Conservation (phyloP, 345 rosid species). For the Pugionium dolabratum region DNA sequence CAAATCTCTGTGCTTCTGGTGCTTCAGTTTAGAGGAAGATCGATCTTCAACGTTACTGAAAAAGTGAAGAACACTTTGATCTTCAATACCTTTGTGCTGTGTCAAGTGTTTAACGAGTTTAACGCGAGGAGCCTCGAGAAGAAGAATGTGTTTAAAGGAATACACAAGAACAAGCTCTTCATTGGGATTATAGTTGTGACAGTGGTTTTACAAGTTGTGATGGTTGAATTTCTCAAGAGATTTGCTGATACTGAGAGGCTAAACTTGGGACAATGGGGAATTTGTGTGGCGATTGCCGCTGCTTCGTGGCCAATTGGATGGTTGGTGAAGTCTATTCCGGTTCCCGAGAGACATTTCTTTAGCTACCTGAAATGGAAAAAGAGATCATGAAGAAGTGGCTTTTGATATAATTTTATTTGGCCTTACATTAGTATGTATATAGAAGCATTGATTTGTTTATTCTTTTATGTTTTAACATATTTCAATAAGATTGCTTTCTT, state of each 20-base stretch:
- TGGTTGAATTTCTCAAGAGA: conserved; percentile 71
- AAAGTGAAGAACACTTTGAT: conserved; percentile 64
- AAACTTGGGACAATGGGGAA: conserved; percentile 65
- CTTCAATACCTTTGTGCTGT: conserved; percentile 67
- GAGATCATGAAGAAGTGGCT: conserved; percentile 21
- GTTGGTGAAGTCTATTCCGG: conserved; percentile 60
- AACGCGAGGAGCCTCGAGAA: conserved; percentile 75
- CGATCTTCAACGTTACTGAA: conserved; percentile 53
- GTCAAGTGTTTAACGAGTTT: conserved; percentile 84
- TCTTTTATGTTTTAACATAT: neutral
- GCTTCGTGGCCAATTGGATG: conserved; percentile 74
- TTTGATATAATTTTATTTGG: conserved; percentile 10
- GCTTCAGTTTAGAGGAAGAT: conserved; percentile 64
- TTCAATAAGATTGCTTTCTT: conserved; percentile 40
- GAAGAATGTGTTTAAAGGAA: conserved; percentile 67
- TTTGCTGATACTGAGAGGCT: conserved; percentile 78
- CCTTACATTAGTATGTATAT: neutral
- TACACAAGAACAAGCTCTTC: conserved; percentile 67
- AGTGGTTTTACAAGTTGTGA: conserved; percentile 60
- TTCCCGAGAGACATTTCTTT: conserved; percentile 53
- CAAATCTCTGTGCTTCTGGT: conserved; percentile 64
- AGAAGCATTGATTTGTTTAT: neutral
- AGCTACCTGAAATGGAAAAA: conserved; percentile 46
- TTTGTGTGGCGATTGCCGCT: conserved; percentile 57
- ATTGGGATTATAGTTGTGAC: conserved; percentile 56